phyloP scores from a whole-genome alignment of 371 early-diverging fungal genomes.

The Rhizomucor pusillus region DNA sequence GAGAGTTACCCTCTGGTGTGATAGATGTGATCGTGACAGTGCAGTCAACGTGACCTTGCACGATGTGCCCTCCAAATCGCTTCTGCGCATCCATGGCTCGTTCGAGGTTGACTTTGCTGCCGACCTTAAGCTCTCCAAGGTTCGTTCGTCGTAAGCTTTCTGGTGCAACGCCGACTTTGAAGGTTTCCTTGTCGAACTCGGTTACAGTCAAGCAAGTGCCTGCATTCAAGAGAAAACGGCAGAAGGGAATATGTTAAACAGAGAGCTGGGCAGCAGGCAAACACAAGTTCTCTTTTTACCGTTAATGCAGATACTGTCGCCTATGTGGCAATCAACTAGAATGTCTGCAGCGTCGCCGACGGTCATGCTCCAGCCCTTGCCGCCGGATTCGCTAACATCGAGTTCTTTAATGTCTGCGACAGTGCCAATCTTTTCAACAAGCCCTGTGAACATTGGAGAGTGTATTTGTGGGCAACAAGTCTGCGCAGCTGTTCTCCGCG shows the following conservation, averaged over 20 bases:
- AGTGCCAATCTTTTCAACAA: conserved; percentile 88
- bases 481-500: too few species aligned
- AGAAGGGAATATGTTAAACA: neutral
- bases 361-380: conserved; percentile 84
- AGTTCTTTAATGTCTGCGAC: conserved; percentile 62
- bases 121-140: conserved; percentile 77
- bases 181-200: conserved; percentile 74
- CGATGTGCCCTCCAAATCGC: conserved; percentile 96
- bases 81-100: conserved; percentile 85
- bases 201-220: conserved; percentile 96
- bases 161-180: conserved; percentile 92
- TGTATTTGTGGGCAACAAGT: too few species aligned
- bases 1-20: conserved; percentile 87
- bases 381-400: conserved; percentile 77
- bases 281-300: conserved; percentile 50
- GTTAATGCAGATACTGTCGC: conserved; percentile 94
- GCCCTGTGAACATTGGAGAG: conserved; percentile 99
- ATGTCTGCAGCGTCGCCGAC: conserved; percentile 70
- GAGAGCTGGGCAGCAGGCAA: neutral
- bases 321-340: conserved; percentile 84
- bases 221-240: conserved; percentile 15
- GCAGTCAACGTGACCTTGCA: conserved; percentile 95
- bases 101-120: conserved; percentile 88
- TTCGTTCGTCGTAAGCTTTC: conserved; percentile 91
- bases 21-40: conserved; percentile 72